A percentile compares a stretch with the other conserved stretches of the same genome.
These are phyloP conservation scores for Chalciporus chontae DNA, from an alignment of 768 basidiomycete species.

Conservation along the genomic window DNA sequence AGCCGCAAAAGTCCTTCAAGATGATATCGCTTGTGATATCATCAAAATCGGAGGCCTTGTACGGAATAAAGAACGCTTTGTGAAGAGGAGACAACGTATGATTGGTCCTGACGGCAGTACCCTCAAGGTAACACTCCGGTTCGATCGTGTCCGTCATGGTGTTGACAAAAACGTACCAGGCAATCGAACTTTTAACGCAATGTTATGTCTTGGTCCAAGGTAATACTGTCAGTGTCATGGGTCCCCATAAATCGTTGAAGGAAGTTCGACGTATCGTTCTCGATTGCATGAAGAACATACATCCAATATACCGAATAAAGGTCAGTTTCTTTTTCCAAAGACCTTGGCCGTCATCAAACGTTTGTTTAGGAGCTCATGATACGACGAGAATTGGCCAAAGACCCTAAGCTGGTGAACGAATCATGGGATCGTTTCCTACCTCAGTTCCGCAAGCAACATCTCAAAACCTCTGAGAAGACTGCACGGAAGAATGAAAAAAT, in stretches of 20 bases:
- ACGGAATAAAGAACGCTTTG: slow-evolving; percentile 94
- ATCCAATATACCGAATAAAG: slow-evolving; percentile 99
- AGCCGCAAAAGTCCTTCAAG: slow-evolving; percentile 87
- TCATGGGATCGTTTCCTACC: slow-evolving; percentile 98
- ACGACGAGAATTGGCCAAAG: slow-evolving; percentile 94
- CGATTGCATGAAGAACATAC: slow-evolving; percentile 99
- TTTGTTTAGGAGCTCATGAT: slow-evolving; percentile 89
- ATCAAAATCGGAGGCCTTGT: slow-evolving; percentile 96
- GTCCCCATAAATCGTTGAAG: slow-evolving; percentile 90
- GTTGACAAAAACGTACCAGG: slow-evolving; percentile 46
- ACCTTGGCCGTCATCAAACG: not conserved
- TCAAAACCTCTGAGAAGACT: slow-evolving; percentile 93
- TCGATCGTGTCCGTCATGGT: not conserved
- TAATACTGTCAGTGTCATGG: slow-evolving; percentile 97
- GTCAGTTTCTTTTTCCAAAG: slow-evolving; percentile 35
- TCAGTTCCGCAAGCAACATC: slow-evolving; percentile 88
- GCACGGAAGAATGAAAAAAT: slow-evolving; percentile 79
- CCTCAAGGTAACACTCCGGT: slow-evolving; percentile 62
- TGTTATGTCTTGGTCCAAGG: slow-evolving; percentile 99
- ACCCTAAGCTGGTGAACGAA: slow-evolving; percentile 90
- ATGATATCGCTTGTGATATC: slow-evolving; percentile 89
- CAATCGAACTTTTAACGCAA: slow-evolving; percentile 92
- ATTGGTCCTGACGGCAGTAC: slow-evolving; percentile 98
- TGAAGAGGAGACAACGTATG: slow-evolving; percentile 92
- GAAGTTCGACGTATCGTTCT: slow-evolving; percentile 95